Evolutionary conservation across 306 rosid genomes (phyloP), one percentile per base, ranked within the genome.

Genomic region (Trichosanthes cucumerina): DNA sequence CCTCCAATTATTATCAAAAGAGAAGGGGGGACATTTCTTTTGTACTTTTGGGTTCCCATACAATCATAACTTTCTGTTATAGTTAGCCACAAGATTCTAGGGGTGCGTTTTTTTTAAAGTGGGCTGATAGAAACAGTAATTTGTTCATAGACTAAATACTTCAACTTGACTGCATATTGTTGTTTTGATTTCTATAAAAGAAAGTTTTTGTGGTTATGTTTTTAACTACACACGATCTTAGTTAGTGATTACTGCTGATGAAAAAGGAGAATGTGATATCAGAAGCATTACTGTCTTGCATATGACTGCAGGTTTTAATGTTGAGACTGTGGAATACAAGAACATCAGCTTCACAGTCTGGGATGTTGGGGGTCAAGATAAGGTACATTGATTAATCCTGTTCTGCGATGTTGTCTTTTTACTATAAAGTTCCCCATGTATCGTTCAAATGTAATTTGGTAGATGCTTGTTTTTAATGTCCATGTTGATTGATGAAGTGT

Each of bases 311-410:
- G 98, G 98, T 47, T 93, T 93, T 82, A 93, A 93, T 68, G 98
- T 93, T 81, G 98, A 93, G 90, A 93, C 98, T 6, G 96, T 93
- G 77, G 96, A 91, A 81, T 93, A 93, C 79, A 91, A 93, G 89
- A 93, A 93, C 96, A 93, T 93, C 84, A 93, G 98, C 91, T 93
- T 93, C 82, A 93, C 98, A 56, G 98, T 93, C 65, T 93, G 98
- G 98, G 98, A 93, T 87, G 96, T 93, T n/a, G 97, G 97, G 54
- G 98, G 96, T 80, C 96, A 93, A 80, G 95, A 91, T 91, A 91
- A 91, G 96, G 98, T 93, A 75, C 75, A 47, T 19, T 38, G 41
- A 46, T 47, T 15, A 7, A 18, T 16, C 19, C 26, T 24, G 41
- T 77, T 58, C 19, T 21, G 24, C 54, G 16, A n/a, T 38, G 52